Conservation (phyloP, 2,329 filamentous ascomycete species). For the Paracamarosporium sp. region DNA sequence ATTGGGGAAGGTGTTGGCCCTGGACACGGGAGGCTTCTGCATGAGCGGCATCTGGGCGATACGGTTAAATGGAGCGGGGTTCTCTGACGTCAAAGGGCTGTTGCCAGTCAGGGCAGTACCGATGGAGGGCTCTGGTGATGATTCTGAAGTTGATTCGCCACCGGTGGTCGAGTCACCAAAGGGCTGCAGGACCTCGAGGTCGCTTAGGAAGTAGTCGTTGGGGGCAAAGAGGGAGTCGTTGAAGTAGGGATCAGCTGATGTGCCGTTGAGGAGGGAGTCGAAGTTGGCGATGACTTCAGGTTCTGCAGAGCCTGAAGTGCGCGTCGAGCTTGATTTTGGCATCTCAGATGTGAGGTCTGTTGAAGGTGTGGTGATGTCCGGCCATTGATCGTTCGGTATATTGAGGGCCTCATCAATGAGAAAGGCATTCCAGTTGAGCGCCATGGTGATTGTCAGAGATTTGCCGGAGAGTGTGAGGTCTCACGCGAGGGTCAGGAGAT, state of each 20-base stretch:
- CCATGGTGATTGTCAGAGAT: constrained; percentile 41
- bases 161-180: constrained; percentile 39
- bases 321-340: constrained; percentile 42
- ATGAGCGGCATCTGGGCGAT: constrained; percentile 34
- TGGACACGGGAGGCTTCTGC: constrained; percentile 30
- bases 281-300: constrained; percentile 41
- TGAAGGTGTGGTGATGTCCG: constrained; percentile 39
- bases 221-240: constrained; percentile 45
- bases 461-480: constrained; percentile 33
- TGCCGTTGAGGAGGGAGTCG: constrained; percentile 35
- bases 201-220: constrained; percentile 50
- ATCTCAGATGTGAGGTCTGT: constrained; percentile 38
- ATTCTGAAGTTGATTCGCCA: constrained; percentile 44
- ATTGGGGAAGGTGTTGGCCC: constrained; percentile 43
- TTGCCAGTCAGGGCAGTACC: constrained; percentile 19
- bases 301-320: constrained; percentile 37
- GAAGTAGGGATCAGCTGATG: constrained; percentile 43
- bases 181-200: constrained; percentile 47
- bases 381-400: constrained; percentile 47
- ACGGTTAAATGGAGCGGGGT: constrained; percentile 30
- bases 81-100: constrained; percentile 30
- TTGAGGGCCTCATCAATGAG: constrained; percentile 45
- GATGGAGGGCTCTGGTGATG: constrained; percentile 44
- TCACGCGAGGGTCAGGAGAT: constrained; percentile 50
- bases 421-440: constrained; percentile 49